These are phyloP conservation scores for Krasilnikovozyma curviuscula DNA, from an alignment of 768 basidiomycete species.

Conservation along the genomic window DNA sequence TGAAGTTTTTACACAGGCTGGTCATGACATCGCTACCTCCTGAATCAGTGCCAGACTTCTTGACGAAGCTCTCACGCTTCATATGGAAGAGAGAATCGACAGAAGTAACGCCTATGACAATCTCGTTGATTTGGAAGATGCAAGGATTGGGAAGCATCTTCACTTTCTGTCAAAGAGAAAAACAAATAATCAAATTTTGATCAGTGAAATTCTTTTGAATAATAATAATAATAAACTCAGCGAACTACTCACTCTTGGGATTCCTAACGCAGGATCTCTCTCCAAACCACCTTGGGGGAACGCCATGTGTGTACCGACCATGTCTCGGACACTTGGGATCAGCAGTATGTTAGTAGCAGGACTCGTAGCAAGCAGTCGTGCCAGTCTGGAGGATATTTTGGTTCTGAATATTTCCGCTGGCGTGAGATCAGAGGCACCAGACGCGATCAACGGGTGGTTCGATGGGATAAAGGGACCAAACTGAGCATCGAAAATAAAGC, in stretches of 20 bases:
- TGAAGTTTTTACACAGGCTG: conserved; percentile 52
- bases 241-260: conserved; percentile 25
- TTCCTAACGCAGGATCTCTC: conserved; percentile 19
- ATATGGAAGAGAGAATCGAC: conserved; percentile 80
- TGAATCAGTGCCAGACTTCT: conserved; percentile 38
- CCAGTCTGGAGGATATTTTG: conserved; percentile 42
- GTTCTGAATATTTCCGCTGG: conserved; percentile 49
- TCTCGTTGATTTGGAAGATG: conserved; percentile 62
- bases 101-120: conserved; percentile 60
- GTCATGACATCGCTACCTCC: conserved; percentile 46
- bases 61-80: conserved; percentile 59
- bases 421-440: conserved; percentile 49
- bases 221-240: no score
- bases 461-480: conserved; percentile 80
- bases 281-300: conserved; percentile 51
- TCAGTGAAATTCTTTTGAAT: no score
- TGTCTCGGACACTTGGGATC: conserved; percentile 63
- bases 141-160: conserved; percentile 70
- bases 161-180: conserved; percentile 38
- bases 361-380: conserved; percentile 38
- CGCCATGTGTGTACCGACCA: conserved; percentile 56
- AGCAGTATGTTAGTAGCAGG: conserved; percentile 56
- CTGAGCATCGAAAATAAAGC: conserved; percentile 29
- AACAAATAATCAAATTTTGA: no score
- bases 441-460: conserved; percentile 49